Evolutionary conservation across 2,329 filamentous ascomycete species (phyloP).

Genomic region (Myotisia sp.): DNA sequence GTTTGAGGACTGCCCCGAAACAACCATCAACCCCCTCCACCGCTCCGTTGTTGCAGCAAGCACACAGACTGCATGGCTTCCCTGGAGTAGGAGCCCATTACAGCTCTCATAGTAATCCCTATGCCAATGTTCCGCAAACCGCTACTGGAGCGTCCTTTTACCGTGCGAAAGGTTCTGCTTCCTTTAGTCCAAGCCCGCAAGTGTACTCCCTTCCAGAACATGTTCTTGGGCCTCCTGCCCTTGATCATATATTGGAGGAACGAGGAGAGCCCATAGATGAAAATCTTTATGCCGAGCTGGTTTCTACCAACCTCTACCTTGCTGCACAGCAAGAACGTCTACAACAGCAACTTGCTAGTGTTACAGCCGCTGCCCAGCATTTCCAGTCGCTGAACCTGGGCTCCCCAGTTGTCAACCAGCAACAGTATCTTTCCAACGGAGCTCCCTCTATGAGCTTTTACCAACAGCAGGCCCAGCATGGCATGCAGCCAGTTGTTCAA

Average conservation of each 20-base stretch:
- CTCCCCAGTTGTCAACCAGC: conserved; percentile 23
- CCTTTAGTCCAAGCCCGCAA: conserved; percentile 30
- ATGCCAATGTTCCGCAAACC: conserved; percentile 40
- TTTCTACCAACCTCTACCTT: conserved; percentile 82
- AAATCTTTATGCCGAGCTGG: conserved; percentile 69
- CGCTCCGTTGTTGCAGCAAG: conserved; percentile 44
- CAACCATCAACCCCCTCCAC: conserved; percentile 58
- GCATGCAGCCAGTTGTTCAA: conserved; percentile 49
- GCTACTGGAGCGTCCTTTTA: conserved; percentile 42
- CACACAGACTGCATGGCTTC: conserved; percentile 35
- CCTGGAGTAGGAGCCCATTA: conserved; percentile 36
- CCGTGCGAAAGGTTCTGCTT: conserved; percentile 19
- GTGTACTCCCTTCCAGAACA: conserved; percentile 46
- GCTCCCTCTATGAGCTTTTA: conserved; percentile 43
- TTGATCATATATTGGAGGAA: conserved; percentile 55
- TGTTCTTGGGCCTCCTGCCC: conserved; percentile 45
- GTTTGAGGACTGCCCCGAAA: conserved; percentile 85
- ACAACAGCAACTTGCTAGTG: conserved; percentile 76
- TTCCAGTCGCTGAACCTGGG: conserved; percentile 63
- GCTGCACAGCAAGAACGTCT: conserved; percentile 89
- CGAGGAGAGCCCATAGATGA: conserved; percentile 67
- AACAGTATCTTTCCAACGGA: conserved; percentile 36
- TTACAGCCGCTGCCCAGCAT: conserved; percentile 72
- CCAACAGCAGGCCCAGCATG: conserved; percentile 52
- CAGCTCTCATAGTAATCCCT: conserved; percentile 7